Evolutionary conservation across 116 monocot genomes (phyloP).

Genomic region (Papilionanthe hybrid): DNA sequence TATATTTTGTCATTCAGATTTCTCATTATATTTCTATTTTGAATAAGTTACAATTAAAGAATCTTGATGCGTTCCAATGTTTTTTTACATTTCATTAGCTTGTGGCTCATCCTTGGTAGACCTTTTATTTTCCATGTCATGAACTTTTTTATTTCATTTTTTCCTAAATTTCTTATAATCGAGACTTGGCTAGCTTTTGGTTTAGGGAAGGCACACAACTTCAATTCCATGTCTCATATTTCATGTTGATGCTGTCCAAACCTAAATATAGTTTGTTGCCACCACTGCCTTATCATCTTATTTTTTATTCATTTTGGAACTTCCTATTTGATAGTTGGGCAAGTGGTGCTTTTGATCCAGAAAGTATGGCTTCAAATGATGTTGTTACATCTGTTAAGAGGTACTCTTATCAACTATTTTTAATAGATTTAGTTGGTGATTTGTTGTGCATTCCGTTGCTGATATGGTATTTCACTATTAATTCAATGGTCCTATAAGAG

Average conservation of each 20-base stretch:
- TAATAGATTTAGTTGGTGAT: neutral
- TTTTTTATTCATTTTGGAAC: too few relatives aligned
- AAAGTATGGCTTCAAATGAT: constrained; percentile 52
- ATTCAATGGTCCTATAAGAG: neutral
- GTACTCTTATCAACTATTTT: constrained; percentile 27
- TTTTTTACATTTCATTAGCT: too few relatives aligned
- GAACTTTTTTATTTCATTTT: neutral
- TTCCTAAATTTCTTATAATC: neutral
- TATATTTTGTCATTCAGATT: too few relatives aligned
- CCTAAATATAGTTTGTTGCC: neutral
- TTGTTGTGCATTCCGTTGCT: neutral
- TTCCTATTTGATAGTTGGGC: constrained; percentile 63
- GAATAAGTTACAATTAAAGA: too few relatives aligned
- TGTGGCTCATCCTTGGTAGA: neutral
- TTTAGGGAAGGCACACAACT: neutral
- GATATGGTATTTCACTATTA: neutral
- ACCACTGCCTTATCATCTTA: neutral
- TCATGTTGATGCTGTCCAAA: neutral
- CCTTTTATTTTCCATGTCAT: neutral
- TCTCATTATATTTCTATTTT: too few relatives aligned
- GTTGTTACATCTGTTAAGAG: constrained; percentile 72
- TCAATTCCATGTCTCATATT: neutral
- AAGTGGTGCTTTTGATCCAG: constrained; percentile 88
- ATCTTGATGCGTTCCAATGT: too few relatives aligned
- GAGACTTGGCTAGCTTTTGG: neutral